These are phyloP conservation scores for Psidium friedrichsthalianum DNA, from an alignment of 345 rosid genomes.

Conservation along the genomic window DNA sequence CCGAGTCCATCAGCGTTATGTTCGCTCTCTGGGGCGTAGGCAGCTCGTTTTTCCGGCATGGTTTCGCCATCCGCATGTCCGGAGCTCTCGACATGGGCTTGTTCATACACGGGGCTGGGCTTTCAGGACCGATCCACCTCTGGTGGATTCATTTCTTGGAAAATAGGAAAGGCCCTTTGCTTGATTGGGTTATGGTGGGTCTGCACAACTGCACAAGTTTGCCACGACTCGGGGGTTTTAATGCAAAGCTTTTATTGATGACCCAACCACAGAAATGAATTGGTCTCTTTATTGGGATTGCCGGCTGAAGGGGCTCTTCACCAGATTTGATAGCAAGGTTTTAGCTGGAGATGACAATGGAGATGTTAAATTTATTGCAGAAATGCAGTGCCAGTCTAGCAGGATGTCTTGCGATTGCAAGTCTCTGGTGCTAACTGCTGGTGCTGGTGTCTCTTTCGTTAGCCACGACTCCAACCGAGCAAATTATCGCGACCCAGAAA, in stretches of 20 bases:
- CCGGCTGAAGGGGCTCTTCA: background rate
- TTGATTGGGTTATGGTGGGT: background rate
- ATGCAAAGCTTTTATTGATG: background rate
- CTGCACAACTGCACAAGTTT: background rate
- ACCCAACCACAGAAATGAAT: background rate
- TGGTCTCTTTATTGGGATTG: background rate
- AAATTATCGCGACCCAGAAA: background rate
- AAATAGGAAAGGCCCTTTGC: background rate
- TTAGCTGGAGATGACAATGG: background rate
- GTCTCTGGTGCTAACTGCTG: background rate
- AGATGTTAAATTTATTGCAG: background rate
- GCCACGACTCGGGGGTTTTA: background rate
- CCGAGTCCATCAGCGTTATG: background rate
- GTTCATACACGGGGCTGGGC: background rate
- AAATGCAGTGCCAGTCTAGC: background rate
- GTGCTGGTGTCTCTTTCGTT: background rate
- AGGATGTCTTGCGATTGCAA: background rate
- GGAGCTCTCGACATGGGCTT: background rate
- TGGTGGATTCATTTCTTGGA: background rate
- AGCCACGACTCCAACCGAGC: background rate
- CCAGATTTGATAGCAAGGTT: background rate
- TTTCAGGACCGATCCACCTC: background rate
- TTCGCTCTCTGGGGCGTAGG: background rate
- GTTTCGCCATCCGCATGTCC: background rate
- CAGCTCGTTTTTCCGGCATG: background rate